These are phyloP conservation scores for Aspergillus panamensis DNA, from an alignment of 495 filamentous ascomycete species.

Conservation along the genomic window DNA sequence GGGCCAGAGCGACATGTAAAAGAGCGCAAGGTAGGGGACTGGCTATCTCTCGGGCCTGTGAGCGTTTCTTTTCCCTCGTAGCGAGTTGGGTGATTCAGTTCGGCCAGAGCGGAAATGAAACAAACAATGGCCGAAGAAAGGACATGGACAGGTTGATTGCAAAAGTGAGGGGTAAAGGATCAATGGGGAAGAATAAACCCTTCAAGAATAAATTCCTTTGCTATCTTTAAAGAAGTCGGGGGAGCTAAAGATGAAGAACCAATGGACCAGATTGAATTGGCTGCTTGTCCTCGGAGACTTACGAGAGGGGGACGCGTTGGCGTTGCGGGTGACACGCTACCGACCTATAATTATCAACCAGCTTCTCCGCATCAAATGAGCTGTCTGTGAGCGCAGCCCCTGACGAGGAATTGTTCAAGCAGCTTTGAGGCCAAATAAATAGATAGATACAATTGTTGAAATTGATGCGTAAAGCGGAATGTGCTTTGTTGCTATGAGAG, in stretches of 20 bases:
- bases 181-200: not conserved
- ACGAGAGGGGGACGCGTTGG: constrained; percentile 5
- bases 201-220: not conserved
- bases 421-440: too few species aligned
- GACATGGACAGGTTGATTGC: not conserved
- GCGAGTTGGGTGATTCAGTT: not conserved
- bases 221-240: not conserved
- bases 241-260: not conserved
- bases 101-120: not conserved
- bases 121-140: not conserved
- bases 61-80: too few species aligned
- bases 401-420: too few species aligned
- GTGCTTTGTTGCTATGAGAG: too few species aligned
- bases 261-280: not conserved
- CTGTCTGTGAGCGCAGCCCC: too few species aligned
- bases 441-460: too few species aligned
- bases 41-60: too few species aligned
- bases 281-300: not conserved
- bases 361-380: constrained; percentile 5
- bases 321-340: constrained; percentile 4
- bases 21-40: not conserved
- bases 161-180: not conserved
- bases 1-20: not conserved
- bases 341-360: not conserved
- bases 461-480: too few species aligned